phyloP scores from a whole-genome alignment of 257 asterid genomes.

The Lavandula angustifolia region DNA sequence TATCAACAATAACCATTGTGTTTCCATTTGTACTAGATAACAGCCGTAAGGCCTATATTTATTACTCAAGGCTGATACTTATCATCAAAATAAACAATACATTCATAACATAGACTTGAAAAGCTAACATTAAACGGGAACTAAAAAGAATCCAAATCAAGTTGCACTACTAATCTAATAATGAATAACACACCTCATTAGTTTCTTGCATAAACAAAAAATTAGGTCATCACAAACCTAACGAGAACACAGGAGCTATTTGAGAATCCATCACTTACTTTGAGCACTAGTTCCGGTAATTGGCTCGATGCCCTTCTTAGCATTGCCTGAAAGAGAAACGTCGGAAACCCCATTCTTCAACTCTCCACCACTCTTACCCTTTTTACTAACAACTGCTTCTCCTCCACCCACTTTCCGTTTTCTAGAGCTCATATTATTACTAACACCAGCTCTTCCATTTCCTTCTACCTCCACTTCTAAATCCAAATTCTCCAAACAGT shows the following conservation, averaged over 20 bases:
- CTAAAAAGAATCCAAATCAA: constrained; percentile 9
- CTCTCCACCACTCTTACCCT: constrained; percentile 46
- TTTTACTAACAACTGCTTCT: constrained; percentile 47
- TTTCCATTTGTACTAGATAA: constrained; percentile 18
- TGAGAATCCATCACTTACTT: constrained; percentile 49
- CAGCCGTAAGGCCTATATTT: constrained; percentile 8
- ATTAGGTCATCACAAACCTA: constrained; percentile 14
- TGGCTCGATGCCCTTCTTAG: constrained; percentile 36
- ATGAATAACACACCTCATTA: background rate
- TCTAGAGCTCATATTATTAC: constrained; percentile 35
- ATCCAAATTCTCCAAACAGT: constrained; percentile 51
- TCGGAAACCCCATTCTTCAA: constrained; percentile 33
- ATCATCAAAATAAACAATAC: background rate
- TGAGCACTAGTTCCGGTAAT: constrained; percentile 33
- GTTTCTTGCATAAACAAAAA: constrained; percentile 20
- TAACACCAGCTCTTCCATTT: constrained; percentile 29
- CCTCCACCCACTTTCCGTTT: constrained; percentile 50
- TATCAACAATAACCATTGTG: constrained; percentile 7
- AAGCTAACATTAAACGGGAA: background rate
- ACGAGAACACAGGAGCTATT: background rate
- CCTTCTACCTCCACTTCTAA: constrained; percentile 59
- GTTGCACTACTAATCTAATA: background rate
- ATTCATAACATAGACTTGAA: constrained; percentile 17
- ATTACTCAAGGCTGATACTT: background rate
- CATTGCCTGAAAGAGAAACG: constrained; percentile 33